These are phyloP conservation scores for Cryptosporidium meleagridis DNA, from an alignment of 169 alveolate species.

Conservation along the genomic window DNA sequence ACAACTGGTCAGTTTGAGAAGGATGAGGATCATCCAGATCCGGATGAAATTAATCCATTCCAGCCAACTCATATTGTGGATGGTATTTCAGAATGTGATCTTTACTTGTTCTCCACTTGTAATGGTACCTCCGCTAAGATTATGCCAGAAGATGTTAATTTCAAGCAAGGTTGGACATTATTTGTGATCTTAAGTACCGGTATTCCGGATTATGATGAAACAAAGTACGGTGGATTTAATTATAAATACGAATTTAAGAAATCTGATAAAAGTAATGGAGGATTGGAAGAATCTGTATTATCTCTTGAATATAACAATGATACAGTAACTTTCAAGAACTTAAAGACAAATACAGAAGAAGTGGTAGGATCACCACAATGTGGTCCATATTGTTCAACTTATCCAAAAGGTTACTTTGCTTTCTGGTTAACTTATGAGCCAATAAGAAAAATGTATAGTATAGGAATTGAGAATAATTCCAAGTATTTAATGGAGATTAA, in stretches of 20 bases:
- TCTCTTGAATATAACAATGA: too few relatives aligned
- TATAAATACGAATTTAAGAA: conserved; percentile 21
- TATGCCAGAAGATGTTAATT: not conserved
- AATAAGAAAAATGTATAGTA: not conserved
- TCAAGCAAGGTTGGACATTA: conserved; percentile 41
- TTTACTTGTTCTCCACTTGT: conserved; percentile 35
- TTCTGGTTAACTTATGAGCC: conserved; percentile 55
- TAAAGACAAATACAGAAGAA: not conserved
- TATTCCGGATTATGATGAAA: conserved; percentile 7
- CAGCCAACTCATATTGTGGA: conserved; percentile 27
- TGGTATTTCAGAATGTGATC: conserved; percentile 36
- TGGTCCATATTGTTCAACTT: conserved; percentile 67
- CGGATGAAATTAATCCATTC: conserved; percentile 17
- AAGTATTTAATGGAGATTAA: conserved; percentile 16
- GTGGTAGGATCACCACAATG: conserved; percentile 31
- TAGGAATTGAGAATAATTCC: conserved; percentile 27
- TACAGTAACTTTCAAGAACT: conserved; percentile 1
- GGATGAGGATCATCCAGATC: not conserved
- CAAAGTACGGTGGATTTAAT: not conserved
- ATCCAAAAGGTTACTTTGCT: conserved; percentile 61
- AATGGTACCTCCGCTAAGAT: conserved; percentile 54
- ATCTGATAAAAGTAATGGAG: not conserved
- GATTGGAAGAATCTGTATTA: not conserved
- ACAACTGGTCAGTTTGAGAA: conserved; percentile 47
- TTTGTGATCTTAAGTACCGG: conserved; percentile 31